Conservation (phyloP, 768 basidiomycete genomes). For the Mycena indigotica region DNA sequence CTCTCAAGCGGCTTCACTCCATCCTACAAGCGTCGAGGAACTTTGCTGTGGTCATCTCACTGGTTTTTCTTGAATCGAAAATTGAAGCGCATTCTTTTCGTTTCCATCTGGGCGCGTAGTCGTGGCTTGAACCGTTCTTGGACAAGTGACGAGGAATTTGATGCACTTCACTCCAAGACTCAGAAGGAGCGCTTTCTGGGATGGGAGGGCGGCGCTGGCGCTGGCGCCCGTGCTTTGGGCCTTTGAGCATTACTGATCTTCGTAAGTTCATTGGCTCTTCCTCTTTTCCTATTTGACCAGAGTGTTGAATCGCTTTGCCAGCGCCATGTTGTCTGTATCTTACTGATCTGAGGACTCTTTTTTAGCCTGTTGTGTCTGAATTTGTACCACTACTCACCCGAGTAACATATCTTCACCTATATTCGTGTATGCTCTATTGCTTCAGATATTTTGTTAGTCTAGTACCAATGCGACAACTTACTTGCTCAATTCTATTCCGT, state of each 20-base stretch:
- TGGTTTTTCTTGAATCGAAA: constrained; percentile 97
- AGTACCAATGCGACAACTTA: background rate
- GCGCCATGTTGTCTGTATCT: too few relatives aligned
- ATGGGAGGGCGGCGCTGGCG: constrained; percentile 78
- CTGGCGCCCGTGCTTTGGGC: constrained; percentile 83
- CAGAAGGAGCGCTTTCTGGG: constrained; percentile 68
- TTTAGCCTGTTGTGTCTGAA: background rate
- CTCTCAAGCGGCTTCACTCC: constrained; percentile 40
- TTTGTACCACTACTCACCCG: background rate
- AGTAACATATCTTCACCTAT: background rate
- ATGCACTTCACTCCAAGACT: constrained; percentile 28
- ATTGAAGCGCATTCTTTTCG: constrained; percentile 87
- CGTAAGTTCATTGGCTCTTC: too few relatives aligned
- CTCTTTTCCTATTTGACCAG: too few relatives aligned
- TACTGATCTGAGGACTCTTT: too few relatives aligned
- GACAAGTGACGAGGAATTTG: constrained; percentile 46
- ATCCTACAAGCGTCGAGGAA: constrained; percentile 63
- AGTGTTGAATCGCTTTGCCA: too few relatives aligned
- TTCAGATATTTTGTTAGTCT: background rate
- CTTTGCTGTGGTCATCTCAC: constrained; percentile 92
- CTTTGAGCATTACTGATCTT: constrained; percentile 34
- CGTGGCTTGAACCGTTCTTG: constrained; percentile 57
- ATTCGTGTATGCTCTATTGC: background rate
- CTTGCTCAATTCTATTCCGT: background rate
- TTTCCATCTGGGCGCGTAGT: constrained; percentile 88